A percentile compares a stretch with the other conserved stretches of the same genome.
Evolutionary conservation across 1,284 basidiomycete genomes (phyloP).

Genomic region (Bondarzewia mesenterica): DNA sequence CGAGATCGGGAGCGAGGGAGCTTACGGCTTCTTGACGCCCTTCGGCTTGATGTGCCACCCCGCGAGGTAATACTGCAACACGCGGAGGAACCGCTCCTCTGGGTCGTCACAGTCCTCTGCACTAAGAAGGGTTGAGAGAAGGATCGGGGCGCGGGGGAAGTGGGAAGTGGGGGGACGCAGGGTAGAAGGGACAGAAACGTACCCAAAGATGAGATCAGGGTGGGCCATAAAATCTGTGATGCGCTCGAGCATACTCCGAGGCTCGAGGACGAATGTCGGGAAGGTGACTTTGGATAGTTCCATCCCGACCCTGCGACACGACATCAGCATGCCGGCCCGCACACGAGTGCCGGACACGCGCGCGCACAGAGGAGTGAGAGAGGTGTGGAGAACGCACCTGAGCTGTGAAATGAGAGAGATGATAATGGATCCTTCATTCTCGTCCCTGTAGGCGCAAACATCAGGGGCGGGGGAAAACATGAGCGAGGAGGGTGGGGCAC

Average conservation of each 20-base stretch:
- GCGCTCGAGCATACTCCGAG: conserved; percentile 88
- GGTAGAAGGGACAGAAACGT: conserved; percentile 25
- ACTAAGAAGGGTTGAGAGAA: conserved; percentile 28
- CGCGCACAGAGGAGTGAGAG: not conserved
- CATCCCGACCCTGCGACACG: conserved; percentile 76
- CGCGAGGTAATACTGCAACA: conserved; percentile 93
- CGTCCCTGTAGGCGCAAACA: conserved; percentile 38
- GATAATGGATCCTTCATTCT: conserved; percentile 78
- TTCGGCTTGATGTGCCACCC: conserved; percentile 99
- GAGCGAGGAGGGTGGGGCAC: conserved; percentile 27
- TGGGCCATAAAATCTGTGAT: conserved; percentile 99
- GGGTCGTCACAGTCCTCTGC: conserved; percentile 72
- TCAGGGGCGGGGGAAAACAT: conserved; percentile 21
- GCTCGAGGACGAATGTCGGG: conserved; percentile 92
- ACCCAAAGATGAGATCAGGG: conserved; percentile 96
- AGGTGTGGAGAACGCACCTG: conserved; percentile 34
- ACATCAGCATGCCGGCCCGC: not conserved
- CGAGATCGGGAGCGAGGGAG: conserved; percentile 15
- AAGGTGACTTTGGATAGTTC: conserved; percentile 92
- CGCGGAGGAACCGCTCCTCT: conserved; percentile 87
- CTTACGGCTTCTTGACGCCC: conserved; percentile 98
- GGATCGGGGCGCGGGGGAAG: conserved; percentile 8
- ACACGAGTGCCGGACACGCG: not conserved
- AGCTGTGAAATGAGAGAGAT: conserved; percentile 79
- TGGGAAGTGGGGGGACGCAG: conserved; percentile 7